Percentiles rank a stretch among this genome's conserved stretches.
Conservation (phyloP, 495 filamentous ascomycete genomes). For the Talaromyces borbonicus region DNA sequence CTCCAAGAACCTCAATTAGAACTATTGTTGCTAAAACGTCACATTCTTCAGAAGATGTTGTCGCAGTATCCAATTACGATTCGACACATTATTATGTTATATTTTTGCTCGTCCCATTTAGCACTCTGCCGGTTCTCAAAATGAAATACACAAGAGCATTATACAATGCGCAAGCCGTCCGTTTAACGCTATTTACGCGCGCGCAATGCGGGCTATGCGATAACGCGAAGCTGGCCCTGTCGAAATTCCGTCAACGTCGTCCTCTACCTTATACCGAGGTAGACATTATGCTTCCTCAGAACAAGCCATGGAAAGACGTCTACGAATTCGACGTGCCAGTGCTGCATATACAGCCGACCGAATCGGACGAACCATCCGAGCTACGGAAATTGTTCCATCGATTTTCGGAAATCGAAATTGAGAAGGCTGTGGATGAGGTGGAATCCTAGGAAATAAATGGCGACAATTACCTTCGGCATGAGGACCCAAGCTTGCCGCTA, state of each 20-base stretch:
- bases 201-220: conserved; percentile 70
- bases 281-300: conserved; percentile 60
- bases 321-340: conserved; percentile 92
- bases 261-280: conserved; percentile 71
- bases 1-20: too few species aligned
- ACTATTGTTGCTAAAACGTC: too few species aligned
- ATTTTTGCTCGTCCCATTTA: too few species aligned
- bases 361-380: conserved; percentile 41
- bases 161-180: conserved; percentile 43
- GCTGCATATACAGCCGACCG: conserved; percentile 51
- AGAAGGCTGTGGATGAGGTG: conserved; percentile 59
- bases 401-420: conserved; percentile 60
- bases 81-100: too few species aligned
- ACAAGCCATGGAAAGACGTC: conserved; percentile 61
- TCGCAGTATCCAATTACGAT: too few species aligned
- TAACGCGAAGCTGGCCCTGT: conserved; percentile 62
- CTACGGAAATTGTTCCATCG: conserved; percentile 77
- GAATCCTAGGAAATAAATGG: too few species aligned
- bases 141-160: conserved; percentile 33
- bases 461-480: too few species aligned
- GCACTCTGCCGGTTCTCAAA: too few species aligned
- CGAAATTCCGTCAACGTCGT: conserved; percentile 54
- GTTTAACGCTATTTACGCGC: conserved; percentile 77
- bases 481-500: too few species aligned
- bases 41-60: too few species aligned